These are phyloP conservation scores for Pseudogymnoascus sp. DNA, from an alignment of 2,329 filamentous ascomycete genomes.

Conservation along the genomic window DNA sequence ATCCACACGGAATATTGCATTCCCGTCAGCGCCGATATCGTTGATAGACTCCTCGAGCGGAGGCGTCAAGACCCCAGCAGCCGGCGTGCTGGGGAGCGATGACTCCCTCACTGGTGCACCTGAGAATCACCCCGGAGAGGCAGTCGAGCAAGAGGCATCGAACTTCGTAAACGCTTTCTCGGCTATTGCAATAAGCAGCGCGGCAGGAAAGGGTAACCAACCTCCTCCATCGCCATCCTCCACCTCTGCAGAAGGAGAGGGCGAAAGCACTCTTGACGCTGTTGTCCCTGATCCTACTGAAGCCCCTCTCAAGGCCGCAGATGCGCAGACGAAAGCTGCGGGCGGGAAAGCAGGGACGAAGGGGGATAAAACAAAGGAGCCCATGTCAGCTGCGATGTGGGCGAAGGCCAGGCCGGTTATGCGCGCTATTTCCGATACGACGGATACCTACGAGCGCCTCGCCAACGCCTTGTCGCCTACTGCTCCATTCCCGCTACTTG, in stretches of 20 bases:
- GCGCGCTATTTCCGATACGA: constrained; percentile 52
- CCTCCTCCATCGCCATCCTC: not conserved
- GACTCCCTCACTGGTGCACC: constrained; percentile 75
- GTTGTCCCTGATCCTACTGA: constrained; percentile 54
- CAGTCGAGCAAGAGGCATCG: constrained; percentile 73
- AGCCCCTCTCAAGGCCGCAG: constrained; percentile 44
- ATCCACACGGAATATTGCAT: constrained; percentile 53
- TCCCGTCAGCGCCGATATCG: constrained; percentile 70
- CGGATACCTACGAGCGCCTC: constrained; percentile 57
- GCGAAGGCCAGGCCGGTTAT: constrained; percentile 66
- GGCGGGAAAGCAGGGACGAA: constrained; percentile 43
- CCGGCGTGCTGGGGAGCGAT: constrained; percentile 67
- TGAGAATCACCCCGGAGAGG: constrained; percentile 76
- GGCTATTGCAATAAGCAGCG: constrained; percentile 64
- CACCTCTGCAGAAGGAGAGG: constrained; percentile 32
- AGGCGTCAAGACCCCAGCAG: constrained; percentile 67
- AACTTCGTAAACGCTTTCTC: constrained; percentile 72
- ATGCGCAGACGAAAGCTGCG: constrained; percentile 43
- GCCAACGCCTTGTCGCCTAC: constrained; percentile 58
- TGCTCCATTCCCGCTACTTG: constrained; percentile 49
- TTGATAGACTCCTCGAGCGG: constrained; percentile 63
- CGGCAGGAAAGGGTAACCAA: constrained; percentile 67
- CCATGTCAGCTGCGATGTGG: constrained; percentile 71
- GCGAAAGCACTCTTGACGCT: constrained; percentile 37
- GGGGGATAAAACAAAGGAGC: constrained; percentile 71